Base-by-base conservation (phyloP, 1,139 yeast genomes). In the Arxiozyma slooffiae region DNA sequence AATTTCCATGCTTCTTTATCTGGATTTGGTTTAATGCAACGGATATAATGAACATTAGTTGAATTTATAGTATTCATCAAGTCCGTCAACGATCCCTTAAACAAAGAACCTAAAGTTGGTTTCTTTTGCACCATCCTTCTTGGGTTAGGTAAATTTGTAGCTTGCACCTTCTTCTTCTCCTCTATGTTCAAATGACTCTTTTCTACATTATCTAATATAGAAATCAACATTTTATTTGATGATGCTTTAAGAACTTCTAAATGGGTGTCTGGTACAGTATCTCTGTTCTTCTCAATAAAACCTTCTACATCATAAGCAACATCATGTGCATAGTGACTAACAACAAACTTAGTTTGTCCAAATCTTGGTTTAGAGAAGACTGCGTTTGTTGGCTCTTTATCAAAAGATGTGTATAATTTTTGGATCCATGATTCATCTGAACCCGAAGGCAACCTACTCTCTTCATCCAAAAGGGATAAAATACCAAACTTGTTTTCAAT, bases 1-100 rank as follows among this genome's bases (percentile, higher is more conserved):
- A 92, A 92, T 66, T 82, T 85, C 98, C 98, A 92, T 3, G 98
- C 96, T 53, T 80, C 82, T 70, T 92, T 92, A 53, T 81, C 82
- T 61, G 92, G 96, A 67, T 92, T 92, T 9, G 98, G 98, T 68
- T 92, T 92, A 67, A 92, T 92, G 75, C 98, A 92, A 67, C 98
- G 85, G 64, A 92, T 92, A 65, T 92, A 92, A 69, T 92, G 98
- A 42, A 85, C 98, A 65, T 92, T 90, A 1, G 97, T 92, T 1
- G 96, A 85, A 67, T 90, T 81, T 55, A 92, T 92, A 1, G 97
- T 92, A 49, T 73, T 75, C 98, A 92, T 92, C 59, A 92, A 79
- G 60, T 90, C 97, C 59, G 88, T 85, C 70, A 92, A 77, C 5
- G 97, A 90, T 55, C 82, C 82, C 67, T 92, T 92, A 77, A 92